Conservation (phyloP, 768 basidiomycete genomes). For the Vararia minispora region DNA sequence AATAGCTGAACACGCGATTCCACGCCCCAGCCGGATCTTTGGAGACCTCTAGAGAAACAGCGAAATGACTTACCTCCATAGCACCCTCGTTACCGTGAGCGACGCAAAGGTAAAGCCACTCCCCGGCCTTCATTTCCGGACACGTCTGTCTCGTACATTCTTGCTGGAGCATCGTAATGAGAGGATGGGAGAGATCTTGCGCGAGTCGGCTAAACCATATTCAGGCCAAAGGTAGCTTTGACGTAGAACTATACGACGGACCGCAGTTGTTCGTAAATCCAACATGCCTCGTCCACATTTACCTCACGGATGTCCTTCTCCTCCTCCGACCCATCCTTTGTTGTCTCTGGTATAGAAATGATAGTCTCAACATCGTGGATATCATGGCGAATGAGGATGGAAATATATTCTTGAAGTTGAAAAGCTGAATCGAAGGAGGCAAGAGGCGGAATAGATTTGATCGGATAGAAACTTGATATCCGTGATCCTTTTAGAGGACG, state of each 20-base stretch:
- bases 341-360: slow-evolving; percentile 52
- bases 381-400: slow-evolving; percentile 73
- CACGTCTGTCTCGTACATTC: slow-evolving; percentile 82
- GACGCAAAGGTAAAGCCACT: slow-evolving; percentile 95
- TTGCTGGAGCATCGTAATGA: slow-evolving; percentile 75
- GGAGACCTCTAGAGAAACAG: not conserved
- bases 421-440: slow-evolving; percentile 82
- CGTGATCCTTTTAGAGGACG: slow-evolving; percentile 68
- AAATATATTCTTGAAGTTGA: slow-evolving; percentile 91
- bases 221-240: no score
- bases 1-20: no score
- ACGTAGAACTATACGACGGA: slow-evolving; percentile 19
- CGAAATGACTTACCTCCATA: slow-evolving; percentile 53
- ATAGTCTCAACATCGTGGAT: slow-evolving; percentile 83
- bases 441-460: slow-evolving; percentile 58
- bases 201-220: slow-evolving; percentile 88
- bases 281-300: slow-evolving; percentile 76
- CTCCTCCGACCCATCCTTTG: slow-evolving; percentile 22
- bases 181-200: slow-evolving; percentile 76
- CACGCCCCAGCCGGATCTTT: no score
- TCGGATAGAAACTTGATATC: slow-evolving; percentile 70
- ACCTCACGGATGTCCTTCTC: slow-evolving; percentile 25
- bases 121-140: slow-evolving; percentile 98
- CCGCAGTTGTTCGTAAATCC: slow-evolving; percentile 68
- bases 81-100: slow-evolving; percentile 84